A percentile compares a stretch with the other conserved stretches of the same genome.
Evolutionary conservation across 148 eudicot species (phyloP).

Genomic region (Silene conica): DNA sequence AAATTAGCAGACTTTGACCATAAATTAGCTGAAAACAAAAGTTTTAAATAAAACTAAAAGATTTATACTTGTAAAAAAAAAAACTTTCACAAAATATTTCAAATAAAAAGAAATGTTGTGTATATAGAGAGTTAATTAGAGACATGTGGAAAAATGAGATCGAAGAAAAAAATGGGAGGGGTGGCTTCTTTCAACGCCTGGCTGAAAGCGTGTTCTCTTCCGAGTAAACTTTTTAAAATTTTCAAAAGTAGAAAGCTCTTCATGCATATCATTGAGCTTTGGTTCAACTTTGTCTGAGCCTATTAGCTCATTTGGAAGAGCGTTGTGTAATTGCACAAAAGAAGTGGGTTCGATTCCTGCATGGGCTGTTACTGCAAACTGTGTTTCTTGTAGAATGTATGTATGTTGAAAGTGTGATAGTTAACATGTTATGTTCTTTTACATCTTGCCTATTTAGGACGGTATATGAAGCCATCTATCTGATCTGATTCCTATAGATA

Average conservation of each 20-base stretch:
- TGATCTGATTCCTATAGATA: not conserved
- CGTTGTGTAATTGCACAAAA: slow-evolving; percentile 28
- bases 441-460: not conserved
- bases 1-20: no score
- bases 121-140: no score
- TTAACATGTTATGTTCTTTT: no score
- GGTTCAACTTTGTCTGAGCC: slow-evolving; percentile 18
- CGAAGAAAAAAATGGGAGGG: no score
- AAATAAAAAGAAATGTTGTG: no score
- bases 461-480: not conserved
- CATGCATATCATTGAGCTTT: slow-evolving; percentile 9
- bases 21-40: no score
- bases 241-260: not conserved
- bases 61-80: no score
- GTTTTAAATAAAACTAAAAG: no score
- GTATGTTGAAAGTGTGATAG: not conserved
- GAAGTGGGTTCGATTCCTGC: slow-evolving; percentile 34
- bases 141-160: no score
- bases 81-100: no score
- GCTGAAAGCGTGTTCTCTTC: no score
- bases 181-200: no score
- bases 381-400: not conserved
- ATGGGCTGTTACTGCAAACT: slow-evolving; percentile 16
- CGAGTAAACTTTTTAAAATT: not conserved
- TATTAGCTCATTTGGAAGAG: slow-evolving; percentile 31